phyloP scores from a whole-genome alignment of 2,329 filamentous ascomycete species.

The Pleurostoma richardsiae region DNA sequence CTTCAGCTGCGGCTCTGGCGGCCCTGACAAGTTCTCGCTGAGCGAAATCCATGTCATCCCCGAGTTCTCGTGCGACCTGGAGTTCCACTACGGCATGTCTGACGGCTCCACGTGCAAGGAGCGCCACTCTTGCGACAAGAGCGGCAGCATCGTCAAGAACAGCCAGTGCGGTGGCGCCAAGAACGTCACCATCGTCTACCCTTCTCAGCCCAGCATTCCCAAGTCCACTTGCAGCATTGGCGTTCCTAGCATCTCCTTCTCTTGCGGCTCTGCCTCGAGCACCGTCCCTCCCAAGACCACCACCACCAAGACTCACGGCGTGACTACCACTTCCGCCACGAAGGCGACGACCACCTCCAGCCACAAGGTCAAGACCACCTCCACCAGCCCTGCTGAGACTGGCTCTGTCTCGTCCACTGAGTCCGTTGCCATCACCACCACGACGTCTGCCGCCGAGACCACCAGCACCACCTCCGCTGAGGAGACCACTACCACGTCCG shows the following conservation, averaged over 20 bases:
- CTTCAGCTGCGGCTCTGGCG: slow-evolving; percentile 45
- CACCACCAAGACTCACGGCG: slow-evolving; percentile 5
- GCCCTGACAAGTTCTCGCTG: slow-evolving; percentile 65
- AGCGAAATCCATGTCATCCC: slow-evolving; percentile 66
- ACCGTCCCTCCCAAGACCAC: slow-evolving; percentile 15
- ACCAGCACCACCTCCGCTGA: slow-evolving; percentile 9
- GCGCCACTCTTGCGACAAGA: slow-evolving; percentile 58
- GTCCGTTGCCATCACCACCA: slow-evolving; percentile 11
- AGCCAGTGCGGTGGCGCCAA: slow-evolving; percentile 88
- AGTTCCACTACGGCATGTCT: slow-evolving; percentile 84
- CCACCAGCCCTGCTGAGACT: slow-evolving; percentile 10
- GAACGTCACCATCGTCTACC: slow-evolving; percentile 68
- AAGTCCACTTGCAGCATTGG: slow-evolving; percentile 63
- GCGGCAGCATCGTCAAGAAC: slow-evolving; percentile 71
- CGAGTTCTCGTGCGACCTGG: slow-evolving; percentile 71
- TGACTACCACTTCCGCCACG: slow-evolving; percentile 6
- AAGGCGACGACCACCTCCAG: slow-evolving; percentile 8
- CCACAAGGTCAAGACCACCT: slow-evolving; percentile 10
- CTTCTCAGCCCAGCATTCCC: slow-evolving; percentile 50
- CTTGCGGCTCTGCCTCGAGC: slow-evolving; percentile 48
- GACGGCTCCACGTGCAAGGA: slow-evolving; percentile 82
- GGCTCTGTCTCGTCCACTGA: slow-evolving; percentile 6
- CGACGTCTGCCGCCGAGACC: slow-evolving; percentile 7
- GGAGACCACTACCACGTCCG: slow-evolving; percentile 9
- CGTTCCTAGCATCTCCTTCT: slow-evolving; percentile 70